phyloP scores from a whole-genome alignment of 495 filamentous ascomycete species.

The Aspergillus diversus region DNA sequence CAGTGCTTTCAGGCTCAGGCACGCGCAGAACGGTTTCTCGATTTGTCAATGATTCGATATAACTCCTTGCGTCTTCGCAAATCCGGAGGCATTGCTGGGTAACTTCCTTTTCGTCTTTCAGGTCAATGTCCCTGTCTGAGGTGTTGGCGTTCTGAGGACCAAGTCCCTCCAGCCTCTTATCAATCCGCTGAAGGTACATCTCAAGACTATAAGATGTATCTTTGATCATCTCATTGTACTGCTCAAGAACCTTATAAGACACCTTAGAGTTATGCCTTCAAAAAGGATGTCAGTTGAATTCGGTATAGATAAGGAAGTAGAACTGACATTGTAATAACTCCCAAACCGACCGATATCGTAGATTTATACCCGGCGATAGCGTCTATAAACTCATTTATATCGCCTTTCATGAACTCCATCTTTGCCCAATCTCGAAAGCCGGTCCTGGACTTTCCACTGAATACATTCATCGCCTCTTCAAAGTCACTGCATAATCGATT shows the following conservation, averaged over 20 bases:
- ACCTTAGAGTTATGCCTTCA: slow-evolving; percentile 20
- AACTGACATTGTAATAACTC: slow-evolving; percentile 21
- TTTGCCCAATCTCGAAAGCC: slow-evolving; percentile 23
- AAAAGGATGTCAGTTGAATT: slow-evolving; percentile 7
- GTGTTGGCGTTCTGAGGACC: not conserved
- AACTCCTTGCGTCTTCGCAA: slow-evolving; percentile 15
- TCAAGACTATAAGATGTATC: slow-evolving; percentile 21
- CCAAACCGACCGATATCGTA: slow-evolving; percentile 18
- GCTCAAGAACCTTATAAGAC: slow-evolving; percentile 13
- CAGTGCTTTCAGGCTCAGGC: not conserved
- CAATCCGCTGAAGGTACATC: slow-evolving; percentile 13
- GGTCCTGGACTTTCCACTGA: slow-evolving; percentile 15
- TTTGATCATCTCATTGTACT: slow-evolving; percentile 24
- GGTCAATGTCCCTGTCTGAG: slow-evolving; percentile 4
- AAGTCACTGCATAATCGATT: slow-evolving; percentile 21
- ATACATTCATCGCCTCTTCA: slow-evolving; percentile 17
- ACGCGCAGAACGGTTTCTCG: slow-evolving; percentile 12
- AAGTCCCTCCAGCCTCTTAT: slow-evolving; percentile 15
- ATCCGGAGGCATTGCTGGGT: slow-evolving; percentile 23
- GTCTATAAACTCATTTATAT: slow-evolving; percentile 24
- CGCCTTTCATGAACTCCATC: slow-evolving; percentile 24
- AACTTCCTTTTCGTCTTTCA: slow-evolving; percentile 17
- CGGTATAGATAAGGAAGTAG: not conserved
- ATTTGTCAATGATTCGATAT: slow-evolving; percentile 18
- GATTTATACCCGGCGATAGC: slow-evolving; percentile 21